Evolutionary conservation across 2,329 filamentous ascomycete species (phyloP), one percentile per base, ranked within the genome.

Genomic region (Colletotrichum viniferum): DNA sequence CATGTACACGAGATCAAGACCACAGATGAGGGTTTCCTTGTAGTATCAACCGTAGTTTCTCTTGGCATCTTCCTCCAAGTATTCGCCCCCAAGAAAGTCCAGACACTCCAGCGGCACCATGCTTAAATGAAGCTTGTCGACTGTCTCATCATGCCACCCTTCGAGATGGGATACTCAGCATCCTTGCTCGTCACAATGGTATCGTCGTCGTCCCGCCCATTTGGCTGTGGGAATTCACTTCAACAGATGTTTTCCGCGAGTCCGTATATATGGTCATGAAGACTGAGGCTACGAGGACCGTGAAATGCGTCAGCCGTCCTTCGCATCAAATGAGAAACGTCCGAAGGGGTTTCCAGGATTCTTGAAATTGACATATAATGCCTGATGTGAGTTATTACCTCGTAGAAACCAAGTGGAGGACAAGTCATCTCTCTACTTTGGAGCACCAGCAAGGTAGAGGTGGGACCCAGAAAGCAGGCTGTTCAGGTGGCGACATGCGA

Each of bases 251-350:
- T 48, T 1, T n/a, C n/a, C 5, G n/a, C n/a, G 1, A 52, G 43
- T 52, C 0, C 7, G 7, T 52, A 3, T 21, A 21, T 0, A 3
- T 21, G 43, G n/a, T 21, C n/a, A 48, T 2, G 1, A 0, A 2
- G 5, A 21, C 43, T 0, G 21, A 0, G 6, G 6, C n/a, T 52
- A 0, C 0, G 1, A 52, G n/a, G 3, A 52, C 6, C 3, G n/a
- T 52, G 6, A 52, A n/a, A n/a, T n/a, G n/a, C n/a, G n/a, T n/a
- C n/a, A n/a, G n/a, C n/a, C n/a, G n/a, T n/a, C n/a, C n/a, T n/a
- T n/a, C n/a, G n/a, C n/a, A n/a, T n/a, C n/a, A n/a, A n/a, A n/a
- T n/a, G n/a, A n/a, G n/a, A n/a, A n/a, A n/a, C n/a, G n/a, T n/a
- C n/a, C n/a, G n/a, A n/a, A n/a, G n/a, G n/a, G n/a, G n/a, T n/a